Evolutionary conservation across 2,329 filamentous ascomycete species (phyloP).

Genomic region (Metarhizium robertsii): DNA sequence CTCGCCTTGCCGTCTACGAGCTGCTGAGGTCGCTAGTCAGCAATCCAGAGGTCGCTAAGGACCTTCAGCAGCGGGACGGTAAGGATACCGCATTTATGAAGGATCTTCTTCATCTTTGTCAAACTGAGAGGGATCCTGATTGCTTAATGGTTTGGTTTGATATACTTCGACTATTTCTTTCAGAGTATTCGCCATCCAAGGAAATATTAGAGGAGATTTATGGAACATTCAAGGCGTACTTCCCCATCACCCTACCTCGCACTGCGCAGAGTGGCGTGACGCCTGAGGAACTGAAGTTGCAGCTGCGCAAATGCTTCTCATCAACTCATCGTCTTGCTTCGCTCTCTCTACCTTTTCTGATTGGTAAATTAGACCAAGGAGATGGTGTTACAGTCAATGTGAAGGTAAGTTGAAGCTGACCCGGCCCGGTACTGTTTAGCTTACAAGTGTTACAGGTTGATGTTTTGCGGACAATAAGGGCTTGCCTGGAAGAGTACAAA

Average conservation of each 20-base stretch:
- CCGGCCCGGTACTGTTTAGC: background rate
- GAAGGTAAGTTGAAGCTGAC: conserved; percentile 30
- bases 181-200: conserved; percentile 33
- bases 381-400: conserved; percentile 49
- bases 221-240: conserved; percentile 48
- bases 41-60: conserved; percentile 31
- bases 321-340: conserved; percentile 36
- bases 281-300: conserved; percentile 45
- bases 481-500: conserved; percentile 41
- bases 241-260: conserved; percentile 47
- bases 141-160: conserved; percentile 50
- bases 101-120: conserved; percentile 40
- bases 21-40: conserved; percentile 35
- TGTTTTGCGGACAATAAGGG: conserved; percentile 44
- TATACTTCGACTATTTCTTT: conserved; percentile 35
- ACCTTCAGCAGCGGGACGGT: conserved; percentile 36
- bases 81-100: conserved; percentile 34
- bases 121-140: conserved; percentile 46
- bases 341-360: conserved; percentile 41
- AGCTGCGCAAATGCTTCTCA: conserved; percentile 44
- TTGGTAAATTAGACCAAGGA: conserved; percentile 49
- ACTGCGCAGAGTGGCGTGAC: conserved; percentile 43
- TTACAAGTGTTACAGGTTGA: conserved; percentile 31
- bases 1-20: conserved; percentile 42
- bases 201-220: conserved; percentile 42